A percentile compares a stretch with the other conserved stretches of the same genome.
These are phyloP conservation scores for Parathielavia hyrcaniae DNA, from an alignment of 495 filamentous ascomycete genomes.

Conservation along the genomic window DNA sequence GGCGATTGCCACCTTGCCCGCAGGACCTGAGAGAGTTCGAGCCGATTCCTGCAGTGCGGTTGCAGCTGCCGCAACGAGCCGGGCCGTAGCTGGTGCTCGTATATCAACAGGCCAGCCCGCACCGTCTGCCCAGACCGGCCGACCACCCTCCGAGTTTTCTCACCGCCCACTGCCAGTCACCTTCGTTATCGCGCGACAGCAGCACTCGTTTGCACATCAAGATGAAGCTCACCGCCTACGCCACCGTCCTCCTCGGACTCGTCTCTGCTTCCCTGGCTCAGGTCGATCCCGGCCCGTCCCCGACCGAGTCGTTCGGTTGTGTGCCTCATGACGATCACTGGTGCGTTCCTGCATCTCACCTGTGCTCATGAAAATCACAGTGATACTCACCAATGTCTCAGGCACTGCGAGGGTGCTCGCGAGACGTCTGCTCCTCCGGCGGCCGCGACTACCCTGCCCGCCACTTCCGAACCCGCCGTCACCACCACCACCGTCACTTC, in stretches of 20 bases:
- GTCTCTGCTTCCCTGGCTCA: conserved; percentile 21
- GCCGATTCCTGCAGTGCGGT: conserved; percentile 1
- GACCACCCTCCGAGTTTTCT: background rate
- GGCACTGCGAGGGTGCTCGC: conserved; percentile 34
- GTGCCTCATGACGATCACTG: conserved; percentile 37
- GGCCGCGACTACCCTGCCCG: background rate
- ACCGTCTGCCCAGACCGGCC: background rate
- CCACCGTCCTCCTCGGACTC: conserved; percentile 20
- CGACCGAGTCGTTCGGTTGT: conserved; percentile 36
- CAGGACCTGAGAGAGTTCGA: background rate
- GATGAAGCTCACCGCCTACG: conserved; percentile 24
- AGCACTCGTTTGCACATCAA: conserved; percentile 1
- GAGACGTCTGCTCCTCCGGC: conserved; percentile 13
- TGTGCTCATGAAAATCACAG: background rate
- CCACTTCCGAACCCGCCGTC: too few relatives aligned
- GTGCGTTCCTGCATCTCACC: conserved; percentile 16
- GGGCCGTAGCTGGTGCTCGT: background rate
- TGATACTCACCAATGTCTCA: conserved; percentile 6
- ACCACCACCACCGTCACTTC: conserved; percentile 12
- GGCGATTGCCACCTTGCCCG: conserved; percentile 9
- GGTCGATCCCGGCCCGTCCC: conserved; percentile 29
- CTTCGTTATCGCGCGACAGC: background rate
- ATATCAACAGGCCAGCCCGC: background rate
- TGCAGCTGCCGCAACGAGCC: background rate
- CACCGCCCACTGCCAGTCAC: background rate